Percentiles rank a stretch among this genome's conserved stretches.
Conservation (phyloP, 305 asterid species). For the Solanum hybrid region DNA sequence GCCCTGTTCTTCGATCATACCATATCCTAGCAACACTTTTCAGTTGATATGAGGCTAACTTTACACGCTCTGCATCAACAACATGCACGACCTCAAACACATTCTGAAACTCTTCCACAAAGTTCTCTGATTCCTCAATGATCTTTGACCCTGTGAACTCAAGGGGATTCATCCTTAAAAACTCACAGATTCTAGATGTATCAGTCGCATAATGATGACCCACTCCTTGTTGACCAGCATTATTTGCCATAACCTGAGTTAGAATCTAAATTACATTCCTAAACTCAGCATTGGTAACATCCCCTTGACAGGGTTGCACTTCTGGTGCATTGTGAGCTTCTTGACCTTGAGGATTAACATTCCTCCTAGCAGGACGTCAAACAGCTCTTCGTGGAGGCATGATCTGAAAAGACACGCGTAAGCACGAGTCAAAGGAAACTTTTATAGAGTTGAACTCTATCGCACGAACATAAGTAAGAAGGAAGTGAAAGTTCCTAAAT, state of each 20-base stretch:
- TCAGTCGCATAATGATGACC: neutral
- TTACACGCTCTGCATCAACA: neutral
- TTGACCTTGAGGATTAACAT: neutral
- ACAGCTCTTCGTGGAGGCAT: neutral
- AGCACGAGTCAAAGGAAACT: neutral
- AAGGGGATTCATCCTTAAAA: neutral
- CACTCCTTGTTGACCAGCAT: neutral
- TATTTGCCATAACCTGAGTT: neutral
- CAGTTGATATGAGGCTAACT: neutral
- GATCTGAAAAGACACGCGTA: neutral
- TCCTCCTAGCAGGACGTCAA: neutral
- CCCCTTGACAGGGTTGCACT: neutral
- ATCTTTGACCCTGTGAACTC: neutral
- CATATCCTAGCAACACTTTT: neutral
- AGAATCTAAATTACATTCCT: neutral
- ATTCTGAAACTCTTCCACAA: neutral
- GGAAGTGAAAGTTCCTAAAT: neutral
- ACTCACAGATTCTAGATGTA: neutral
- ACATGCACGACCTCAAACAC: neutral
- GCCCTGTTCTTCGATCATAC: neutral
- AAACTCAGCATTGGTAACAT: neutral
- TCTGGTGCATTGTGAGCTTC: neutral
- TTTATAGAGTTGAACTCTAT: neutral
- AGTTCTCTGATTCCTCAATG: neutral
- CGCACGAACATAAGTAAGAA: neutral